Base-by-base conservation (phyloP, 2,329 filamentous ascomycete species). In the Trichophyton schoenleinii region DNA sequence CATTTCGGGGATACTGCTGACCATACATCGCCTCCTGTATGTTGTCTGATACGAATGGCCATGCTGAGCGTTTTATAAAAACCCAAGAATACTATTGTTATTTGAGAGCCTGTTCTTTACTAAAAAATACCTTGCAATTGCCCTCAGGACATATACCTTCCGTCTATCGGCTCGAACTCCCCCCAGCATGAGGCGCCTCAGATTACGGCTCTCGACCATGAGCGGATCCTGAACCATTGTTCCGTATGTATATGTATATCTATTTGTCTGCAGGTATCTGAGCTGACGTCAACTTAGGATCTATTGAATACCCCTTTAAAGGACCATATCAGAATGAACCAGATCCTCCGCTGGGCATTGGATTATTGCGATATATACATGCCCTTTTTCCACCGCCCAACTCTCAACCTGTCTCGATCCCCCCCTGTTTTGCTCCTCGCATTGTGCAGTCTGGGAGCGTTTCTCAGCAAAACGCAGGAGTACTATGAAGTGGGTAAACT, bases 341-440 rank as follows among this genome's bases (percentile, higher is more conserved):
- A 58, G 18, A 55, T 63, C n/a, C 48, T 66, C 15, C 60, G 42
- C 20, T 49, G 60, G 9, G 64, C 64, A n/a, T 59, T 67, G 6
- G 64, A 67, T 42, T 67, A 67, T 52, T 65, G 65, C 57, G 63
- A 67, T 42, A 48, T 66, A 15, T 66, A 65, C 58, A 60, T 67
- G 60, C 64, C 65, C 13, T 53, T 66, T 15, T 67, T 67, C 52
- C 66, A 67, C 31, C 65, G 64, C 13, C 63, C 66, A 38, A 67
- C 65, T 3, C 60, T 67, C n/a, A 61, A 63, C 2, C 11, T 66
- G 9, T 57, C 61, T 5, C 60, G 58, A 1, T 59, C 59, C 6
- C 63, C 65, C 4, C 58, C 65, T 28, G 58, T 60, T 9, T 57
- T 66, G 9, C 60, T 66, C 25, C 63, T 66, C 42, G 64, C 66